Percentiles rank a stretch among this genome's conserved stretches.
Conservation (phyloP, 495 filamentous ascomycete genomes). For the Penicillium angulare region DNA sequence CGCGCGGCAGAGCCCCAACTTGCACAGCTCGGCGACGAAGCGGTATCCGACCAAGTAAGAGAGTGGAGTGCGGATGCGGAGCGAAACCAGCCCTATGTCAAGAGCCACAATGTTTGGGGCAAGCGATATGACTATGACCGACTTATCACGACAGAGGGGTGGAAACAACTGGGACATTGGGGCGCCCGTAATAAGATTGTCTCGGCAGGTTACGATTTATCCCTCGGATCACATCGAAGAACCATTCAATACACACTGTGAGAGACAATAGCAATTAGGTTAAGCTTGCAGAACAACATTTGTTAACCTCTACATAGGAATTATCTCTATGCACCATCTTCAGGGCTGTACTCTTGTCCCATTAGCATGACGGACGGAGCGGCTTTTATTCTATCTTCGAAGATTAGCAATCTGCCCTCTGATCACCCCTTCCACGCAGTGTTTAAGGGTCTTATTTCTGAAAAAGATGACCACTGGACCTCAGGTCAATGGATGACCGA, state of each 20-base stretch:
- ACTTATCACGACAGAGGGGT: constrained; percentile 42
- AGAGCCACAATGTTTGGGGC: constrained; percentile 39
- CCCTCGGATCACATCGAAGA: constrained; percentile 36
- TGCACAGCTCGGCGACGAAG: constrained; percentile 30
- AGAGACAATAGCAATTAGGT: background rate
- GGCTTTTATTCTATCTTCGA: constrained; percentile 56
- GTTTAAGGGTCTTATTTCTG: constrained; percentile 51
- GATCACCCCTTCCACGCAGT: constrained; percentile 49
- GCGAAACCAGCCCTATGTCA: constrained; percentile 36
- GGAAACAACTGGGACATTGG: constrained; percentile 39
- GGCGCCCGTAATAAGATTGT: constrained; percentile 37
- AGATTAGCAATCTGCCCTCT: constrained; percentile 35
- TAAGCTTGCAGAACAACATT: constrained; percentile 23
- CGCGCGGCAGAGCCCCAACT: constrained; percentile 22
- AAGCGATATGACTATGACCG: constrained; percentile 37
- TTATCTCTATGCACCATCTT: constrained; percentile 64
- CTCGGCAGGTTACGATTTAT: constrained; percentile 36
- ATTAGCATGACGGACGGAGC: constrained; percentile 72
- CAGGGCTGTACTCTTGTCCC: constrained; percentile 63
- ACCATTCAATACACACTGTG: constrained; percentile 24
- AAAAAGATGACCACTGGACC: constrained; percentile 64
- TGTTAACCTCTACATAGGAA: constrained; percentile 41
- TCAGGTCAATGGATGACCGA: constrained; percentile 52
- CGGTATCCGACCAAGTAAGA: constrained; percentile 28
- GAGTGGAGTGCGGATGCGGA: constrained; percentile 40